Conservation (phyloP, 2,329 filamentous ascomycete genomes). For the Penicillium sp. region DNA sequence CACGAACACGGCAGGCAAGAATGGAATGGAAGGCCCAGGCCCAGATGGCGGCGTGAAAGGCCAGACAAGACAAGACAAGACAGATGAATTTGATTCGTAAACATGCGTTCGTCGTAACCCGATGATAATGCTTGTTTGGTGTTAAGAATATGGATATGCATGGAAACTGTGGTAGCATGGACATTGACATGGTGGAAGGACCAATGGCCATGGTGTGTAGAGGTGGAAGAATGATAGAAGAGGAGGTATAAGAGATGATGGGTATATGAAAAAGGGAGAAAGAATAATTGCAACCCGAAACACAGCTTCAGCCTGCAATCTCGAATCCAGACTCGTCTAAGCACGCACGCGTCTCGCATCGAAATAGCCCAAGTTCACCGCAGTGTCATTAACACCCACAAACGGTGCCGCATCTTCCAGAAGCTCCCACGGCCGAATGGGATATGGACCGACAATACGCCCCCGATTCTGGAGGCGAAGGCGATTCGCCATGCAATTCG, state of each 20-base stretch:
- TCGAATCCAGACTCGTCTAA: conserved; percentile 13
- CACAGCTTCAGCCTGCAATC: not conserved
- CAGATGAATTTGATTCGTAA: not conserved
- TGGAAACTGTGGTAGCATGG: not conserved
- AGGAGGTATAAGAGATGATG: not conserved
- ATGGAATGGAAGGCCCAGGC: not conserved
- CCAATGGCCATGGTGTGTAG: not conserved
- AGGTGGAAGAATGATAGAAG: not conserved
- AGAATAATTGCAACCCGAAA: too few relatives aligned
- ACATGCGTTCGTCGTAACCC: conserved; percentile 3
- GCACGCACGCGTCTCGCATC: conserved; percentile 46
- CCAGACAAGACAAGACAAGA: conserved; percentile 2
- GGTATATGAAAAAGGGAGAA: not conserved
- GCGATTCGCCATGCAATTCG: conserved; percentile 37
- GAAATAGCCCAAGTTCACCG: conserved; percentile 51
- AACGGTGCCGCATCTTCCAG: conserved; percentile 54
- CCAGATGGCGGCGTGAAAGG: not conserved
- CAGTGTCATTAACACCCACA: conserved; percentile 53
- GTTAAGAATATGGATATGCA: not conserved
- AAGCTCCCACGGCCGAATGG: conserved; percentile 52
- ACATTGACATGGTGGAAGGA: conserved; percentile 1
- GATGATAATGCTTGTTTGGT: not conserved
- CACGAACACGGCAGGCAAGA: not conserved
- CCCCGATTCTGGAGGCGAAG: conserved; percentile 48
- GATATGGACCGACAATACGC: conserved; percentile 43